phyloP scores from a whole-genome alignment of 1,139 yeast species.

The Candida frijolesensis region DNA sequence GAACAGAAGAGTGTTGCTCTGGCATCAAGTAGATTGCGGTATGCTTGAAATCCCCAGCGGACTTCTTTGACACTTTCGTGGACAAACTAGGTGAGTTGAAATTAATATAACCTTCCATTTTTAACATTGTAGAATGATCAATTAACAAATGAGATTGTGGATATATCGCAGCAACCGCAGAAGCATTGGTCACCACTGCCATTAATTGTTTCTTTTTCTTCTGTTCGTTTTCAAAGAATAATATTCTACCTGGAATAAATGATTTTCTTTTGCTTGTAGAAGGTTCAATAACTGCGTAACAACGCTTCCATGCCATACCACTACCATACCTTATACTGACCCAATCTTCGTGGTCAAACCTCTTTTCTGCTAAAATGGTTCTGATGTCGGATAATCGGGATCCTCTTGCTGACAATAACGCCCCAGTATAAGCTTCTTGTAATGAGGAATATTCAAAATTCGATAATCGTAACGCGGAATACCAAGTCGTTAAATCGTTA shows the following conservation, averaged over 20 bases:
- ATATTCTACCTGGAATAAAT: conserved; percentile 56
- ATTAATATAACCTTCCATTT: conserved; percentile 78
- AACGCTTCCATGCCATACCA: conserved; percentile 97
- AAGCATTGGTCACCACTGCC: conserved; percentile 75
- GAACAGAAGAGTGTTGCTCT: conserved; percentile 89
- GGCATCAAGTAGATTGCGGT: conserved; percentile 95
- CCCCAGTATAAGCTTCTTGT: conserved; percentile 96
- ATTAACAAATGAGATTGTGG: conserved; percentile 82
- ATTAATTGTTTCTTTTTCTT: conserved; percentile 71
- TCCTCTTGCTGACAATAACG: conserved; percentile 85
- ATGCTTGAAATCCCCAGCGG: conserved; percentile 59
- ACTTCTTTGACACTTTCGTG: conserved; percentile 41
- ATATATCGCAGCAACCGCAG: conserved; percentile 86
- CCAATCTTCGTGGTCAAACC: conserved; percentile 92
- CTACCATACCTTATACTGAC: conserved; percentile 91
- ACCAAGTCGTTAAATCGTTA: conserved; percentile 66
- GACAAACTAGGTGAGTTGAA: conserved; percentile 51
- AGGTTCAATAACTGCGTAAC: conserved; percentile 92
- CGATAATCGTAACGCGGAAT: conserved; percentile 77
- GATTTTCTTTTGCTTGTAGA: conserved; percentile 47
- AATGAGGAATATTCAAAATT: conserved; percentile 77
- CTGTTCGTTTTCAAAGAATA: conserved; percentile 69
- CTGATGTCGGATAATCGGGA: conserved; percentile 82
- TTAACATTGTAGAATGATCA: conserved; percentile 85
- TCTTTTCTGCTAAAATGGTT: conserved; percentile 79